Evolutionary conservation across 768 basidiomycete species (phyloP), one percentile per base, ranked within the genome.

Genomic region (Russula sp.): DNA sequence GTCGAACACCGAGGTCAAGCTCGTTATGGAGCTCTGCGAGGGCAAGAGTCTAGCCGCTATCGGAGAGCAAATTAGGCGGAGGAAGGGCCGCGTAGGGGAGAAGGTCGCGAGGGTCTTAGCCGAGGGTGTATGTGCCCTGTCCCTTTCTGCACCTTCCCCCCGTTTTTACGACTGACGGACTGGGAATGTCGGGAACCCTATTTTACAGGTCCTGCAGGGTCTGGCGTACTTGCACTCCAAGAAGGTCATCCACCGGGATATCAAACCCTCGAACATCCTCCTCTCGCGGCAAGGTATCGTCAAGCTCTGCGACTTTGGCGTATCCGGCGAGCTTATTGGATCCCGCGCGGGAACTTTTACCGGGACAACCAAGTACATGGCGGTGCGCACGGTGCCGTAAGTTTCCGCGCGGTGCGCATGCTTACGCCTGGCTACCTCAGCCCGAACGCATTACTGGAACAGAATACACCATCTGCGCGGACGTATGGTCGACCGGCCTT

Each of bases 301-400:
- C 71, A 94, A 93, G 73, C 78, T 97, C 1, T 86, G 82, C 71
- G 94, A 97, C 73, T 97, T 97, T 71, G 94, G 94, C 18, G 94
- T 96, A 8, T 96, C 94, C 16, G 94, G 94, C 40, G 90, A 94
- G 73, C 81, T 97, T 13, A 86, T 95, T 65, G 84, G 88, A 69
- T 90, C 87, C 51, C 73, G 88, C 64, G 94, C 94, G 11, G 89
- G 88, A 50, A 96, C 94, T 0, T 96, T 95, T 70, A 96, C 94
- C 0, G 94, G 94, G 5, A 96, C 94, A 44, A 90, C 90, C 70
- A 89, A 88, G 67, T 97, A 96, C 74, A 96, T 96, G 94, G 93
- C 94, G 64, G 94, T 95, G 69, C 74, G 32, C 20, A 39, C 50
- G 5, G 20, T 44, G 8, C 18, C 56, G n/a, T 27, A 27, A 27